Percentiles rank a stretch among this genome's conserved stretches.
Evolutionary conservation across 306 rosid genomes (phyloP).

Genomic region (Prunus campanulata): DNA sequence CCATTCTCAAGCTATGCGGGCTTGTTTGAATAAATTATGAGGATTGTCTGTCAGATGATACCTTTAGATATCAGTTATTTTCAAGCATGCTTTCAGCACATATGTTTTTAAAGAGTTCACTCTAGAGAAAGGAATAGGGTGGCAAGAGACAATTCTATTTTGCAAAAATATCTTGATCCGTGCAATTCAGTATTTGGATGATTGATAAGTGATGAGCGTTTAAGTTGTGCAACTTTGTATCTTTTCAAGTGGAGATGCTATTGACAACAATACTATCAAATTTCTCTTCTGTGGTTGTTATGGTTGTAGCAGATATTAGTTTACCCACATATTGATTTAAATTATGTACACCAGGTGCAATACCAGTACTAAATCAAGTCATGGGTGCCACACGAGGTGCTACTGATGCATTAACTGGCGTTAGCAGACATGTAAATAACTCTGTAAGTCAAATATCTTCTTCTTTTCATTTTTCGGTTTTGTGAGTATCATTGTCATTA

Average conservation of each 20-base stretch:
- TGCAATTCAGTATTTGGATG: not conserved
- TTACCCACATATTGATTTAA: conserved; percentile 8
- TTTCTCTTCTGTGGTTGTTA: not conserved
- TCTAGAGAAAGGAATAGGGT: not conserved
- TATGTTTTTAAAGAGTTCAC: not conserved
- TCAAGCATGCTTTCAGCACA: not conserved
- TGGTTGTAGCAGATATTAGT: conserved; percentile 2
- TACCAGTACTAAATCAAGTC: conserved; percentile 81
- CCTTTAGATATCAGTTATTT: not conserved
- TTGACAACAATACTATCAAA: not conserved
- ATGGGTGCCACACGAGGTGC: conserved; percentile 98
- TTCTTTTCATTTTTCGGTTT: not conserved
- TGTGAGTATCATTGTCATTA: not conserved
- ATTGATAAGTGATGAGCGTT: not conserved
- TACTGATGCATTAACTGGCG: conserved; percentile 89
- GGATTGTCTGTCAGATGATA: not conserved
- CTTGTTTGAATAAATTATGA: not conserved
- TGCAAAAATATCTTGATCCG: not conserved
- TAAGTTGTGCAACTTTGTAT: not conserved
- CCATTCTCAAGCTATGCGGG: not conserved
- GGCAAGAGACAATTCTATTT: not conserved
- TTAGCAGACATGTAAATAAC: conserved; percentile 67
- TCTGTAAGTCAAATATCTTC: conserved; percentile 51
- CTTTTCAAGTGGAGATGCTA: not conserved
- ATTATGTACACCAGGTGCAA: conserved; percentile 55